Evolutionary conservation across 257 asterid genomes (phyloP), one percentile per base, ranked within the genome.

Genomic region (Solanum chiquidenum): DNA sequence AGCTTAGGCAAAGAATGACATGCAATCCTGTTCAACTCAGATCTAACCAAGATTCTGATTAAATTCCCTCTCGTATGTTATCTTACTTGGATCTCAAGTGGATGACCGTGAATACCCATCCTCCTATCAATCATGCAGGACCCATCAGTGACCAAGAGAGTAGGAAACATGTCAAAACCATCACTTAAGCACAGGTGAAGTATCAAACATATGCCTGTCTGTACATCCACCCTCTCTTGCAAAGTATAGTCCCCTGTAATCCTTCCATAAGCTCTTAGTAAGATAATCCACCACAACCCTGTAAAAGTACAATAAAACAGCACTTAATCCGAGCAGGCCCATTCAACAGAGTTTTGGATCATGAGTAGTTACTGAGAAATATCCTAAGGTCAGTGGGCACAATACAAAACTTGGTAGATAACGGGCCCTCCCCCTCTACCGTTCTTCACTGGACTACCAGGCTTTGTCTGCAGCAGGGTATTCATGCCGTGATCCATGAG

Each of bases 261-360:
- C 90, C 93, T 94, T 83, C 97, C 98, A 86, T 94, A 95, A 83
- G 97, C 96, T 92, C 98, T 90, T 88, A 94, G 87, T 66, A 95
- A 89, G 84, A 94, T 93, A 88, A 94, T 94, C 98, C 98, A 95
- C 98, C 97, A 95, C 77, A 95, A 88, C 40, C 98, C 98, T 94
- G 90, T 85, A 71, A 10, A 27, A 60, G 68, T 37, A 83, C 44
- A 87, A 62, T 40, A 27, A 74, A 74, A 74, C 83, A 74, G 31
- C 83, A 74, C 52, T 74, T 74, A 74, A 74, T 74, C 49, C 5
- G 49, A 74, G 83, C 31, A 35, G 31, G 83, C 31, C 83, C 18
- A 21, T 35, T 35, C 52, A 37, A 10, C 31, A 37, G 29, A 74
- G 49, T 5, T 74, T 9, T 20, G 83, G 83, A 74, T 35, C 29